A percentile compares a stretch with the other conserved stretches of the same genome.
These are phyloP conservation scores for Globisporangium paddicum DNA, from an alignment of 352 stramenopile species.

Conservation along the genomic window DNA sequence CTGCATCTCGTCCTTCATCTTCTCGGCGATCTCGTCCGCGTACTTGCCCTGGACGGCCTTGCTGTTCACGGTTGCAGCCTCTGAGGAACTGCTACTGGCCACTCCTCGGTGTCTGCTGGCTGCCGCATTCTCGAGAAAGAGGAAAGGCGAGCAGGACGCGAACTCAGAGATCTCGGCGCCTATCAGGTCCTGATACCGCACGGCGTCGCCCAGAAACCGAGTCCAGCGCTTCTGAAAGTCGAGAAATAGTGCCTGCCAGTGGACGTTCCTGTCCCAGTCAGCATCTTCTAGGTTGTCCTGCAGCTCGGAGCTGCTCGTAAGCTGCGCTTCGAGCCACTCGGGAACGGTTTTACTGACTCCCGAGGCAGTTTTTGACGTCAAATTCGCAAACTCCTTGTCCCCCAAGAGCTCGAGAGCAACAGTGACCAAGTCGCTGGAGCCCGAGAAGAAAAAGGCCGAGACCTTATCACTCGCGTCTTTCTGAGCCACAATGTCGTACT, in stretches of 20 bases:
- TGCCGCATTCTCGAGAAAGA: slow-evolving; percentile 16
- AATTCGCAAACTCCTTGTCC: not conserved
- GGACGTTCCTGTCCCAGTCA: not conserved
- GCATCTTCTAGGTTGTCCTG: not conserved
- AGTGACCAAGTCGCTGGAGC: not conserved
- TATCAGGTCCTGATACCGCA: slow-evolving; percentile 35
- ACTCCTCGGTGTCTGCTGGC: not conserved
- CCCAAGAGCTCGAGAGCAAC: slow-evolving; percentile 7
- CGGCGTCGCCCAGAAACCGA: slow-evolving; percentile 15
- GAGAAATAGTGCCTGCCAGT: slow-evolving; percentile 15
- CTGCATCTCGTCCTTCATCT: slow-evolving; percentile 40
- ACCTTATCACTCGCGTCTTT: slow-evolving; percentile 19
- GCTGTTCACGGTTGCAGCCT: slow-evolving; percentile 22
- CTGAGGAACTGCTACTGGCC: too few relatives aligned
- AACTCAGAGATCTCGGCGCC: slow-evolving; percentile 44
- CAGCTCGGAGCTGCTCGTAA: not conserved
- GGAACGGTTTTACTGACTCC: slow-evolving; percentile 22
- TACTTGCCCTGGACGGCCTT: slow-evolving; percentile 36
- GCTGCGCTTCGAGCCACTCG: slow-evolving; percentile 28
- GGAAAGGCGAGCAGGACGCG: slow-evolving; percentile 36
- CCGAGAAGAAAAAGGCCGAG: slow-evolving; percentile 22
- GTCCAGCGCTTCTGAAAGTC: slow-evolving; percentile 27
- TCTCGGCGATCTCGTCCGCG: slow-evolving; percentile 38
- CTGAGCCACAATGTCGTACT: slow-evolving; percentile 31
- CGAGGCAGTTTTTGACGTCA: not conserved